These are phyloP conservation scores for Candida adriatica DNA, from an alignment of 805 yeast species.

Conservation along the genomic window DNA sequence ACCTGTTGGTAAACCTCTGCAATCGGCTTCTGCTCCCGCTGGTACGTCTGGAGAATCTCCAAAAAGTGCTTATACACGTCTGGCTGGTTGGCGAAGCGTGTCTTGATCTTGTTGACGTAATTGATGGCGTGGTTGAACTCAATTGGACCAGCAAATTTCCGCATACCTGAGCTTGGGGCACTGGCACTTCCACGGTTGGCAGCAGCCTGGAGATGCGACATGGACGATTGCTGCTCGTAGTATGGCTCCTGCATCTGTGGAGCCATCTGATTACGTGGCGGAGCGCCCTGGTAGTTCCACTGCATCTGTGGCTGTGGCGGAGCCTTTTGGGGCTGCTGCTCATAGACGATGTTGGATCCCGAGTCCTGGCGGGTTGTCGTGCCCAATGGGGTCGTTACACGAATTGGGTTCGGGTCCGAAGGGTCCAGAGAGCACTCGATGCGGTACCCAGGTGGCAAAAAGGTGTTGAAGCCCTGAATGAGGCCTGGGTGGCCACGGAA, in stretches of 20 bases:
- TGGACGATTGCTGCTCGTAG: conserved; percentile 17
- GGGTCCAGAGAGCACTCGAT: conserved; percentile 90
- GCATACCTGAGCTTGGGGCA: conserved; percentile 7
- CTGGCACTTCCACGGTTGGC: conserved; percentile 24
- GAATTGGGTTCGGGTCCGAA: conserved; percentile 82
- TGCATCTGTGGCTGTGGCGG: conserved; percentile 9
- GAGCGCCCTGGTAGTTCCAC: not conserved
- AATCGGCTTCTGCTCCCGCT: conserved; percentile 91
- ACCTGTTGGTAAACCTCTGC: conserved; percentile 94
- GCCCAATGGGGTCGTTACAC: conserved; percentile 94
- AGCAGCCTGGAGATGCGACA: conserved; percentile 33
- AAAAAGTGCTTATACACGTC: conserved; percentile 91
- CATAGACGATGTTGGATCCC: conserved; percentile 14
- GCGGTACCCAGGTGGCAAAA: conserved; percentile 92
- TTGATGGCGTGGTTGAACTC: conserved; percentile 96
- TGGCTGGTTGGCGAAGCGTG: conserved; percentile 88
- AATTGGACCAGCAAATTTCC: conserved; percentile 51
- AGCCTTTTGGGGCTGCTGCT: conserved; percentile 24
- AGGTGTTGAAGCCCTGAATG: conserved; percentile 96
- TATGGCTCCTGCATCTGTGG: conserved; percentile 9
- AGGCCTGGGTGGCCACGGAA: conserved; percentile 90
- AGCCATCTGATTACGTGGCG: conserved; percentile 12
- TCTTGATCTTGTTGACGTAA: conserved; percentile 93
- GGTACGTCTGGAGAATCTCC: conserved; percentile 94
- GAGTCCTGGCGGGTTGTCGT: conserved; percentile 41